phyloP scores from a whole-genome alignment of 768 basidiomycete species.

The Serendipita sp. region DNA sequence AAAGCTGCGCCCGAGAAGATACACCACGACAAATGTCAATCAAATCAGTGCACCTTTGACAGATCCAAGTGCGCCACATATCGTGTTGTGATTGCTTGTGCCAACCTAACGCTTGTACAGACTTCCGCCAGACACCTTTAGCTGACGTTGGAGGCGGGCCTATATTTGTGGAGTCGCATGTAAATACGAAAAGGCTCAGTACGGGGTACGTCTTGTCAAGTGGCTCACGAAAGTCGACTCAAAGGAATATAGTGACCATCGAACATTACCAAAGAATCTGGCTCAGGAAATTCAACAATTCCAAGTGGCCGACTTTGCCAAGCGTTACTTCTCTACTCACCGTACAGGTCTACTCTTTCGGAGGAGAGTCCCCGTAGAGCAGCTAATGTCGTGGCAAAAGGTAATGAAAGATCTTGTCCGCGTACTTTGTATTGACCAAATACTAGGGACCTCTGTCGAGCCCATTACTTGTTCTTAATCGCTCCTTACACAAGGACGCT shows the following conservation, averaged over 20 bases:
- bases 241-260: conserved; percentile 40
- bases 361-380: conserved; percentile 62
- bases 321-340: conserved; percentile 78
- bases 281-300: conserved; percentile 78
- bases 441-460: conserved; percentile 43
- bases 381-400: conserved; percentile 90
- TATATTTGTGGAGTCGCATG: conserved; percentile 18
- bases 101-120: background rate
- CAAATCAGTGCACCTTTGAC: background rate
- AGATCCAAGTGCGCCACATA: background rate
- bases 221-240: conserved; percentile 8
- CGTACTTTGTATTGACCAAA: conserved; percentile 3
- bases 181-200: conserved; percentile 25
- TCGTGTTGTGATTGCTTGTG: no score
- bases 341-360: conserved; percentile 78
- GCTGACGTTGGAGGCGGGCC: background rate
- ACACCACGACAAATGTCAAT: background rate
- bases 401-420: conserved; percentile 19
- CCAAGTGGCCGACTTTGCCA: conserved; percentile 70
- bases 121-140: background rate
- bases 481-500: conserved; percentile 54
- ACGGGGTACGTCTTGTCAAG: conserved; percentile 38
- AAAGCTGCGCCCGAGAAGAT: background rate
- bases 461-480: conserved; percentile 58
- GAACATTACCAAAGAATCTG: conserved; percentile 62